Evolutionary conservation across 805 yeast genomes (phyloP).

Genomic region (Lipomyces starkeyi): DNA sequence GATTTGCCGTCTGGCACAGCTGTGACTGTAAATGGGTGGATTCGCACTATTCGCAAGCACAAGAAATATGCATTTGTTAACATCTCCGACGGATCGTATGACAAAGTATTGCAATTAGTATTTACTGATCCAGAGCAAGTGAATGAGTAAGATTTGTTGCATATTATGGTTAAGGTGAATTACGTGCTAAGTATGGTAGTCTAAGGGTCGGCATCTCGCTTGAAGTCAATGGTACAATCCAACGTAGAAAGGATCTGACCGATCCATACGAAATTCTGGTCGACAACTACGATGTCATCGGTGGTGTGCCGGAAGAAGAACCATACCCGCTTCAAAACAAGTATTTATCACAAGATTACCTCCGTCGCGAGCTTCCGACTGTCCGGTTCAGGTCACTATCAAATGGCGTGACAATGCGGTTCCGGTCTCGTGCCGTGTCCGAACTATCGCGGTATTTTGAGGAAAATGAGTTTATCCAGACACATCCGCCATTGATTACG

Average conservation of each 20-base stretch:
- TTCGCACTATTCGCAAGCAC: conserved; percentile 70
- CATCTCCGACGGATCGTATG: conserved; percentile 75
- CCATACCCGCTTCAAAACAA: conserved; percentile 85
- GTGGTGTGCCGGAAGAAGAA: conserved; percentile 55
- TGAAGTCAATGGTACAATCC: conserved; percentile 22
- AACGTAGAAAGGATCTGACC: conserved; percentile 29
- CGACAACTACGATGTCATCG: conserved; percentile 55
- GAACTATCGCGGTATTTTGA: conserved; percentile 62
- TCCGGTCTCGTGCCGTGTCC: conserved; percentile 70
- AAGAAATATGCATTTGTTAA: conserved; percentile 83
- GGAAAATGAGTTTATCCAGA: conserved; percentile 64
- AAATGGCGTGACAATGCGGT: conserved; percentile 69
- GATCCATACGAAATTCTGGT: conserved; percentile 56
- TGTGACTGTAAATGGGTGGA: conserved; percentile 70
- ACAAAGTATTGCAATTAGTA: conserved; percentile 60
- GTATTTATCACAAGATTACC: conserved; percentile 64
- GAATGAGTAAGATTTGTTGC: conserved; percentile 14
- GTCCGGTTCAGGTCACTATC: conserved; percentile 74
- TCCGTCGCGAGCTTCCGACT: conserved; percentile 71
- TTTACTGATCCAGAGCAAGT: conserved; percentile 44
- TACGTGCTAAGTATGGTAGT: conserved; percentile 26
- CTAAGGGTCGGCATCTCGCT: conserved; percentile 40
- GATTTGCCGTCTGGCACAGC: conserved; percentile 39
- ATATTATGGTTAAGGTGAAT: not conserved
- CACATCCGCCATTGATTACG: conserved; percentile 85